These are phyloP conservation scores for Phytophthora colocasiae DNA, from an alignment of 352 stramenopile genomes.

Conservation along the genomic window DNA sequence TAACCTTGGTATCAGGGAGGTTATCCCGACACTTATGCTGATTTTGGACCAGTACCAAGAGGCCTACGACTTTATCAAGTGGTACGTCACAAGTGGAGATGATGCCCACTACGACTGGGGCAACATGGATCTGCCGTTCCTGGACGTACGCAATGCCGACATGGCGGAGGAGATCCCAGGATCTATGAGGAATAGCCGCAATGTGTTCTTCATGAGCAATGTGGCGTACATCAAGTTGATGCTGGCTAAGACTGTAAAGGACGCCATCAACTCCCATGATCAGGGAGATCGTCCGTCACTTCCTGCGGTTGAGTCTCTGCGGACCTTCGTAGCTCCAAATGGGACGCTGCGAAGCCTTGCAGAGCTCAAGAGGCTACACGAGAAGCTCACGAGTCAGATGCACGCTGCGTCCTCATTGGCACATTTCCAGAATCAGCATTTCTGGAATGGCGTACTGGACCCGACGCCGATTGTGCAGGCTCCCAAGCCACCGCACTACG, in stretches of 20 bases:
- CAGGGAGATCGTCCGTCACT: background rate
- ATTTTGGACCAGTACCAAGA: background rate
- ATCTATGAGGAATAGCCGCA: background rate
- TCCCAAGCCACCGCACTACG: background rate
- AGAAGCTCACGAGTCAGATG: background rate
- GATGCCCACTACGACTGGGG: constrained; percentile 1
- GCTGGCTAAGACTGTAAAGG: background rate
- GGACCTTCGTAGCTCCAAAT: background rate
- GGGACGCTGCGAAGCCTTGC: background rate
- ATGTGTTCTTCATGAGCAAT: background rate
- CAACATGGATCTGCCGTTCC: constrained; percentile 3
- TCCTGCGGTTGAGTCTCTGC: background rate
- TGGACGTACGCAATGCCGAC: constrained; percentile 3
- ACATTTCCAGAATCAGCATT: background rate
- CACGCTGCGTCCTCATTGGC: background rate
- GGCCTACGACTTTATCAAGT: background rate
- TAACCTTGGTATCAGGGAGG: background rate
- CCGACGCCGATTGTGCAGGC: background rate
- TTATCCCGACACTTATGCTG: background rate
- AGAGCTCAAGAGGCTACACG: background rate
- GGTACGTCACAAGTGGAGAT: background rate
- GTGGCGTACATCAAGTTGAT: background rate
- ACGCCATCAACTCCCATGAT: background rate
- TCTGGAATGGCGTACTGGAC: background rate
- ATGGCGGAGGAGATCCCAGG: constrained; percentile 1